Conservation (phyloP, 768 basidiomycete species). For the Lentinula boryana region DNA sequence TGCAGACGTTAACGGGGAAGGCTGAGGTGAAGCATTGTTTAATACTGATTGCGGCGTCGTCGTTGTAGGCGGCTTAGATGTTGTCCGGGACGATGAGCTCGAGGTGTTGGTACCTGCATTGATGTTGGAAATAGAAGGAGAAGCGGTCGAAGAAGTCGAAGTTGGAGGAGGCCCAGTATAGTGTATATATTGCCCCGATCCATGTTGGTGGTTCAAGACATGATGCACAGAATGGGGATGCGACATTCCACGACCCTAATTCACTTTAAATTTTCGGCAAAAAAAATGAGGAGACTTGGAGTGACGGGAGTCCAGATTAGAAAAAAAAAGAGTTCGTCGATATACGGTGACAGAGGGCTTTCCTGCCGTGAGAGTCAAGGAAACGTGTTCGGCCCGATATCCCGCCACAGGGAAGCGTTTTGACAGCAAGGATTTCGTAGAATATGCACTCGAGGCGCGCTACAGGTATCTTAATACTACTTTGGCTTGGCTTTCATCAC, state of each 20-base stretch:
- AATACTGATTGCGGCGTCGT: slow-evolving; percentile 2
- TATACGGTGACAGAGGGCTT: too few relatives aligned
- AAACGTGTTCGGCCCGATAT: too few relatives aligned
- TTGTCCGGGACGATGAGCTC: background rate
- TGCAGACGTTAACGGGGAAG: background rate
- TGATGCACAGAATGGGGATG: slow-evolving; percentile 2
- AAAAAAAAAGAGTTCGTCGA: too few relatives aligned
- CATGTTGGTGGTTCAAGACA: background rate
- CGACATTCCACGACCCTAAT: background rate
- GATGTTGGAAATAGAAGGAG: background rate
- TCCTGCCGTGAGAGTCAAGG: too few relatives aligned
- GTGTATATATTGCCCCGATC: background rate
- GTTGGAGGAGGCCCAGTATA: background rate
- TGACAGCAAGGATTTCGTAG: too few relatives aligned
- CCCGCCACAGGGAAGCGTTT: too few relatives aligned
- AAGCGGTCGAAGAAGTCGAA: background rate
- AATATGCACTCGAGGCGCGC: too few relatives aligned
- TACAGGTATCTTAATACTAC: too few relatives aligned
- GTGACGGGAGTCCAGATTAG: too few relatives aligned
- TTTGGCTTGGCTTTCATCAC: too few relatives aligned
- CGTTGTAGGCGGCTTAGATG: background rate
- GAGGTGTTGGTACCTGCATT: background rate
- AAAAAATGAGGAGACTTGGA: background rate
- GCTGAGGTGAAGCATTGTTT: background rate
- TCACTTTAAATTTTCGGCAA: background rate